Base-by-base conservation (phyloP, 208 protist genomes). In the Acanthamoeba lenticulata region DNA sequence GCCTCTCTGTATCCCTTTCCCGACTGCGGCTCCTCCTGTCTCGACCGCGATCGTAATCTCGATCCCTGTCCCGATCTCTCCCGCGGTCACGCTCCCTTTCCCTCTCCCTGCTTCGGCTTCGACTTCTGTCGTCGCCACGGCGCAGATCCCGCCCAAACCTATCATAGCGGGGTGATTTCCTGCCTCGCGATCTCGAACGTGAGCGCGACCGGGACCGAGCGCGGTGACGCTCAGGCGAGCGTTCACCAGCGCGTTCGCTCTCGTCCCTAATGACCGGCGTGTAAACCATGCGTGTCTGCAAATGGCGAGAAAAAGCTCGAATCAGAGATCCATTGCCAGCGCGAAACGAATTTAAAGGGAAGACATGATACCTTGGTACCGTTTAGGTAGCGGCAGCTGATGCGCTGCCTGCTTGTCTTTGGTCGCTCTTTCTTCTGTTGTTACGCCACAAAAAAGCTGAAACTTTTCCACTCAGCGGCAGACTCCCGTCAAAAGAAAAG, bases 281-380 rank as follows among this genome's bases (percentile, higher is more conserved):
- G 62, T 72, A 72, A 29, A 72, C 62, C 62, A 72, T 72, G 62
- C n/a, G n/a, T n/a, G n/a, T n/a, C n/a, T n/a, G n/a, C n/a, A n/a
- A n/a, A n/a, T n/a, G n/a, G n/a, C n/a, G n/a, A n/a, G n/a, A n/a
- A n/a, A n/a, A n/a, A n/a, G n/a, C n/a, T n/a, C n/a, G n/a, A n/a
- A n/a, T n/a, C n/a, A n/a, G n/a, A n/a, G n/a, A n/a, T n/a, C n/a
- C n/a, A n/a, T n/a, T n/a, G n/a, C n/a, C n/a, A n/a, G n/a, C n/a
- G n/a, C n/a, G n/a, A n/a, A n/a, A n/a, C n/a, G n/a, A n/a, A n/a
- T n/a, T n/a, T n/a, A n/a, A n/a, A n/a, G n/a, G n/a, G n/a, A n/a
- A n/a, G n/a, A n/a, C n/a, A n/a, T n/a, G n/a, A n/a, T n/a, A n/a
- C n/a, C n/a, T n/a, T n/a, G n/a, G n/a, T n/a, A n/a, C n/a, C n/a